These are phyloP conservation scores for Rhynchospora breviuscula DNA, from an alignment of 176 grass and related monocot genomes.

Conservation along the genomic window DNA sequence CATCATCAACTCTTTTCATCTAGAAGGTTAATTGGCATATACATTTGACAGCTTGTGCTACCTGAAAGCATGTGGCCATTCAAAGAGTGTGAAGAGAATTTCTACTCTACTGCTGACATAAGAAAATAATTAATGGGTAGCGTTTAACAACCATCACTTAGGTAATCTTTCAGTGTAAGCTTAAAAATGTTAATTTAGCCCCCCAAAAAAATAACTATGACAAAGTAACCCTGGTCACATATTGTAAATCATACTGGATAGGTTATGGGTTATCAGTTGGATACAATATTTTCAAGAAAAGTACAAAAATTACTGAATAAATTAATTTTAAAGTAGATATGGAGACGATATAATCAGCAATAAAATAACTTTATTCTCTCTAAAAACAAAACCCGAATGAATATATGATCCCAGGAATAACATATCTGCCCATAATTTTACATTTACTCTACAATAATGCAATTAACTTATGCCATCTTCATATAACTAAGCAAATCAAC, in stretches of 20 bases:
- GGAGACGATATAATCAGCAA: background rate
- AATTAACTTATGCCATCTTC: background rate
- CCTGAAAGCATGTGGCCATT: background rate
- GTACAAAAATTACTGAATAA: too few relatives aligned
- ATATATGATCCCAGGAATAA: background rate
- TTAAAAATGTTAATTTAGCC: background rate
- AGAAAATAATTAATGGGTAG: too few relatives aligned
- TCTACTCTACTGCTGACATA: too few relatives aligned
- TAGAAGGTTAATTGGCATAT: too few relatives aligned
- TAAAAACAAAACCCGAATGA: background rate
- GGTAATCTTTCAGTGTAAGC: background rate
- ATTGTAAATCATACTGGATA: too few relatives aligned
- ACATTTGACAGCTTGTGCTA: background rate
- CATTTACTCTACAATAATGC: conserved; percentile 12
- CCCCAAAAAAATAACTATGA: too few relatives aligned
- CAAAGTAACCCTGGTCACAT: too few relatives aligned
- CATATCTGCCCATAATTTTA: background rate
- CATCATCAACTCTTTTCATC: too few relatives aligned
- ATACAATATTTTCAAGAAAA: too few relatives aligned
- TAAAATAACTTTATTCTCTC: conserved; percentile 3
- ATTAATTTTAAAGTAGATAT: background rate
- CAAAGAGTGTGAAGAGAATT: background rate
- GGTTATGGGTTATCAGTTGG: too few relatives aligned
- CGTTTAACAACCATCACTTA: background rate
- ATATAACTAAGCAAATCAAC: background rate